Conservation (phyloP, 192 early-diverging fungal species). For the Chytriomyces sp. region DNA sequence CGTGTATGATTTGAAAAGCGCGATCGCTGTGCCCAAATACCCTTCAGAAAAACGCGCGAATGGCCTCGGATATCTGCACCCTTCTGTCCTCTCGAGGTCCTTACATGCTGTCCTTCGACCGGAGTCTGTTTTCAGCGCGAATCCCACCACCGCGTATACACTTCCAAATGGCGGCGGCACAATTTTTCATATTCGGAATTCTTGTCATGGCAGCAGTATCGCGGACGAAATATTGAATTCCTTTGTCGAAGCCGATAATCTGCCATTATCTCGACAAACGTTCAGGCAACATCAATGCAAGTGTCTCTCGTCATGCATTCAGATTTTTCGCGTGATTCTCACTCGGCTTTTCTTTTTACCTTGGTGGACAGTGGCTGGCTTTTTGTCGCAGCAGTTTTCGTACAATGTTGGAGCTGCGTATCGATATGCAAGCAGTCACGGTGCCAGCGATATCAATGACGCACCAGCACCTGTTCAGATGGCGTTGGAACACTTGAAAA, state of each 20-base stretch:
- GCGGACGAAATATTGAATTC: slow-evolving; percentile 20
- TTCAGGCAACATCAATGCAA: slow-evolving; percentile 19
- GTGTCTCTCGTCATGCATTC: too few relatives aligned
- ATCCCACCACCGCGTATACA: not conserved
- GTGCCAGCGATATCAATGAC: not conserved
- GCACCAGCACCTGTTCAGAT: slow-evolving; percentile 10
- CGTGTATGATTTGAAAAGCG: not conserved
- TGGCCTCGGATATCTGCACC: not conserved
- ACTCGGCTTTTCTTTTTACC: not conserved
- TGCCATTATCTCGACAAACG: slow-evolving; percentile 11
- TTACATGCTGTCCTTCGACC: too few relatives aligned
- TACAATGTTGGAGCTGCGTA: slow-evolving; percentile 30
- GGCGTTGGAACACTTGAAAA: not conserved
- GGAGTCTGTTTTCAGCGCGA: too few relatives aligned
- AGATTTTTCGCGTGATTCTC: too few relatives aligned
- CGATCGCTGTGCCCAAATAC: not conserved
- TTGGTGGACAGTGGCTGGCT: slow-evolving; percentile 7
- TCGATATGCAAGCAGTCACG: slow-evolving; percentile 11
- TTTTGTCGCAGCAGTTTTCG: slow-evolving; percentile 35
- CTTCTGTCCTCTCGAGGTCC: too few relatives aligned
- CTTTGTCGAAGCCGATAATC: not conserved
- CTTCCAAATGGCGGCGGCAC: slow-evolving; percentile 13
- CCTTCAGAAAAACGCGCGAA: not conserved
- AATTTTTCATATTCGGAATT: slow-evolving; percentile 6
- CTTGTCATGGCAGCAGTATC: not conserved